Conservation (phyloP, 1,284 basidiomycete species). For the Pascua guehoae region DNA sequence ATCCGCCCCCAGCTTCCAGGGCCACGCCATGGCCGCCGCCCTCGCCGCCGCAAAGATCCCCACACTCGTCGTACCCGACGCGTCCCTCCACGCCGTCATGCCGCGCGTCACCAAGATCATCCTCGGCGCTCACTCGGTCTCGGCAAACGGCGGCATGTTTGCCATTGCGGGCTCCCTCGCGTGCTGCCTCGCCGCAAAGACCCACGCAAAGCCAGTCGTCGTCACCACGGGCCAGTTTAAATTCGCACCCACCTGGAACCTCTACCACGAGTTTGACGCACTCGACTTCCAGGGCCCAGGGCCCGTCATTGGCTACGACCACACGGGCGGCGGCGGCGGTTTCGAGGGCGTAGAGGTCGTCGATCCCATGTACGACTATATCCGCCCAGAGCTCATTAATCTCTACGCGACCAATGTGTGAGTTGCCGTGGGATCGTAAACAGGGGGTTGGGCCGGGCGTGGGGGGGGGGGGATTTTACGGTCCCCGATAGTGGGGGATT, state of each 20-base stretch:
- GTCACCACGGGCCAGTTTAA: constrained; percentile 95
- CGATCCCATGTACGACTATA: constrained; percentile 92
- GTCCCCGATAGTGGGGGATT: too few relatives aligned
- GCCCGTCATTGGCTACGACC: constrained; percentile 64
- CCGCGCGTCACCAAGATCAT: constrained; percentile 96
- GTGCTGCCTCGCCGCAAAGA: constrained; percentile 81
- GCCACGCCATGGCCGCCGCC: constrained; percentile 76
- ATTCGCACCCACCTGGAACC: constrained; percentile 87
- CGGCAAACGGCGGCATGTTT: constrained; percentile 94
- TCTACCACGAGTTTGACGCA: constrained; percentile 80
- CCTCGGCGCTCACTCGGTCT: constrained; percentile 85
- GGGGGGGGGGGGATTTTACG: too few relatives aligned
- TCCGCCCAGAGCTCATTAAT: constrained; percentile 84
- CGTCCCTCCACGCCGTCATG: constrained; percentile 91
- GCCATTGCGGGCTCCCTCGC: constrained; percentile 79
- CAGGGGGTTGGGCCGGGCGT: too few relatives aligned
- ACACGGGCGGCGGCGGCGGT: constrained; percentile 64
- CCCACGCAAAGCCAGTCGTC: constrained; percentile 88
- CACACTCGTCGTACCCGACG: constrained; percentile 92
- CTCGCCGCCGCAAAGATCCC: constrained; percentile 77
- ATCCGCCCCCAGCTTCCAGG: constrained; percentile 84
- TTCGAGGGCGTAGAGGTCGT: constrained; percentile 84
- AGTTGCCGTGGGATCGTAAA: too few relatives aligned
- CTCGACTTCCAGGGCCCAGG: constrained; percentile 84
- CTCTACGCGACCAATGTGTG: constrained; percentile 96